These are phyloP conservation scores for Usnea hakonensis DNA, from an alignment of 495 filamentous ascomycete genomes.

Conservation along the genomic window DNA sequence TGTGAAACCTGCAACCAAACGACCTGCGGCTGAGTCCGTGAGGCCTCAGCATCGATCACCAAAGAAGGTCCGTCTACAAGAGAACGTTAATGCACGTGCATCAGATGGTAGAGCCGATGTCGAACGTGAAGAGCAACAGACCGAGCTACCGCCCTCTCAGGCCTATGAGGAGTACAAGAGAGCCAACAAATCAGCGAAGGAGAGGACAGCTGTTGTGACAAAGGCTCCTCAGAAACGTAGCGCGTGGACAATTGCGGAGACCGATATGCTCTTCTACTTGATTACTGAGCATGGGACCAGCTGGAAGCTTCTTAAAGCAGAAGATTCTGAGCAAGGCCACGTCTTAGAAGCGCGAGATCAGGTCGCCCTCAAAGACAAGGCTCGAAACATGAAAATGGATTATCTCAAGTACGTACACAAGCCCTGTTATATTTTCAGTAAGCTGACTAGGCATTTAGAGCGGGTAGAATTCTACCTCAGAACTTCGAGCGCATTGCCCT, in stretches of 20 bases:
- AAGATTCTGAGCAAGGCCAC: slow-evolving; percentile 20
- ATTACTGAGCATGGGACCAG: slow-evolving; percentile 43
- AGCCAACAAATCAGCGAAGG: slow-evolving; percentile 18
- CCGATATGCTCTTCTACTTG: slow-evolving; percentile 39
- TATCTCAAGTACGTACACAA: slow-evolving; percentile 45
- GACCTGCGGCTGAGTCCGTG: slow-evolving; percentile 1
- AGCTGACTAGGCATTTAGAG: slow-evolving; percentile 9
- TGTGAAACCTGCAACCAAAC: slow-evolving; percentile 12
- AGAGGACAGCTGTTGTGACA: not conserved
- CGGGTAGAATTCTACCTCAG: slow-evolving; percentile 12
- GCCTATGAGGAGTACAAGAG: slow-evolving; percentile 5
- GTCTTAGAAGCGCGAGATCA: slow-evolving; percentile 46
- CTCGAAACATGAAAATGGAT: slow-evolving; percentile 52
- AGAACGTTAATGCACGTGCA: not conserved
- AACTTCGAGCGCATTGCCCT: slow-evolving; percentile 22
- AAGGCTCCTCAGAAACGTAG: slow-evolving; percentile 38
- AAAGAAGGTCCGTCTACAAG: slow-evolving; percentile 11
- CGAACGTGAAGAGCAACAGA: slow-evolving; percentile 2
- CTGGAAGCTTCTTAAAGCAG: slow-evolving; percentile 45
- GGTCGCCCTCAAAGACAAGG: slow-evolving; percentile 60
- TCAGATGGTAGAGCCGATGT: not conserved
- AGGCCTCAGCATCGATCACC: not conserved
- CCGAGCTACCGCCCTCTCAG: slow-evolving; percentile 8
- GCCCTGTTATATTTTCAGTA: not conserved
- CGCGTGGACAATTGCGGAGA: slow-evolving; percentile 43